A percentile compares a stretch with the other conserved stretches of the same genome.
Evolutionary conservation across 176 grass and related monocot species (phyloP).

Genomic region (maize (Zea mays)): DNA sequence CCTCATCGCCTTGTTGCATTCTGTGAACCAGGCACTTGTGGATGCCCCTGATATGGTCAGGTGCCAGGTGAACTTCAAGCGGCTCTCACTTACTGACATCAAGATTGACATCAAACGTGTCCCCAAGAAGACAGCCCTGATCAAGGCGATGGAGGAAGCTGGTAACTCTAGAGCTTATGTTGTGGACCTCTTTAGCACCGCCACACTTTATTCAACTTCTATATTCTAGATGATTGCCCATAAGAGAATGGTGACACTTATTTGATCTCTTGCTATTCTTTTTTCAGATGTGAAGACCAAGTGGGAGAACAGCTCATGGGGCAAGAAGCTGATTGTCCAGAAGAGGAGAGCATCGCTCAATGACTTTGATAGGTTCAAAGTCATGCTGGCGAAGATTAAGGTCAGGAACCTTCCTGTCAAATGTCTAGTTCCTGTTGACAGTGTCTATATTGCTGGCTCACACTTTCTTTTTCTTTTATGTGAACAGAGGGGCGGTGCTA

Average conservation of each 20-base stretch:
- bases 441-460: background rate
- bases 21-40: constrained; percentile 58
- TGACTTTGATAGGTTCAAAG: constrained; percentile 96
- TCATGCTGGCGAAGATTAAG: constrained; percentile 95
- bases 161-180: background rate
- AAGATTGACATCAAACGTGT: constrained; percentile 60
- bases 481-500: background rate
- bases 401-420: constrained; percentile 20
- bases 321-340: constrained; percentile 96
- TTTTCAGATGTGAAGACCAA: constrained; percentile 84
- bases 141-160: constrained; percentile 54
- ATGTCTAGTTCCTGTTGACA: background rate
- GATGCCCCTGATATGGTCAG: constrained; percentile 94
- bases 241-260: constrained; percentile 44
- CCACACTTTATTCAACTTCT: too few species aligned
- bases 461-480: too few species aligned
- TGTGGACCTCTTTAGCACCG: too few species aligned
- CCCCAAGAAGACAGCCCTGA: constrained; percentile 48
- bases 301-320: constrained; percentile 98
- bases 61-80: constrained; percentile 93
- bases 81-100: constrained; percentile 51
- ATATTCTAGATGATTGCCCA: constrained; percentile 45
- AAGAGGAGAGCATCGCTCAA: constrained; percentile 81
- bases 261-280: background rate
- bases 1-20: too few species aligned